Conservation (phyloP, 129 eudicot genomes). For the Flaveria linearis region DNA sequence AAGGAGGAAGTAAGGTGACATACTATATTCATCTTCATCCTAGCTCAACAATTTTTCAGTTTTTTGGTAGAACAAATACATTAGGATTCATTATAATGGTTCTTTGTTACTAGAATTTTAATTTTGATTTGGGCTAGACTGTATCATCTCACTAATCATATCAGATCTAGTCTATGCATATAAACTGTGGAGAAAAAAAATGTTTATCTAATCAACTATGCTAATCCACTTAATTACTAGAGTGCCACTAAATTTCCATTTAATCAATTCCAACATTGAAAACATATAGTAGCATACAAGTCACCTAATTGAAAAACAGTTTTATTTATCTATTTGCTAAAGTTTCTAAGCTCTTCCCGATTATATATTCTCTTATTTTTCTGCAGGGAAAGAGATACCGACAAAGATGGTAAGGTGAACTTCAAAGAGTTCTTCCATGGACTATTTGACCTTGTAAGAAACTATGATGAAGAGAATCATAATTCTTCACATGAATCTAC, state of each 20-base stretch:
- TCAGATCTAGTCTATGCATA: not conserved
- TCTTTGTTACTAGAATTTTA: not conserved
- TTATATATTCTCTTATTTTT: conserved; percentile 4
- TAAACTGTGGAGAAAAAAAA: not conserved
- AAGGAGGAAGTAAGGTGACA: conserved; percentile 93
- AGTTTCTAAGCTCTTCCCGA: not conserved
- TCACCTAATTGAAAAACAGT: not conserved
- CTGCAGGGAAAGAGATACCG: conserved; percentile 90
- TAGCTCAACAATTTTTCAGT: not conserved
- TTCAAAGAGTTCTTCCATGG: conserved; percentile 95
- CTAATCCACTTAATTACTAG: not conserved
- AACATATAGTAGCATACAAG: not conserved
- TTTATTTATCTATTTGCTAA: not conserved
- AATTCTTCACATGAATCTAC: conserved; percentile 53
- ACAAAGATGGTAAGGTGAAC: conserved; percentile 86
- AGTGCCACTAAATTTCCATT: not conserved
- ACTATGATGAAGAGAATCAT: conserved; percentile 74
- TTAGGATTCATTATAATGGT: not conserved
- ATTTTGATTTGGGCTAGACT: too few species aligned
- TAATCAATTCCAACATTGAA: not conserved
- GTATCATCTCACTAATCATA: not conserved
- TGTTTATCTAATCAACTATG: not conserved
- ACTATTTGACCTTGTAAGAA: conserved; percentile 82
- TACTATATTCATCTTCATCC: conserved; percentile 5
- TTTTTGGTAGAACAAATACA: not conserved